phyloP scores from a whole-genome alignment of 2,329 filamentous ascomycete genomes.

The Colletotrichum nymphaeae region DNA sequence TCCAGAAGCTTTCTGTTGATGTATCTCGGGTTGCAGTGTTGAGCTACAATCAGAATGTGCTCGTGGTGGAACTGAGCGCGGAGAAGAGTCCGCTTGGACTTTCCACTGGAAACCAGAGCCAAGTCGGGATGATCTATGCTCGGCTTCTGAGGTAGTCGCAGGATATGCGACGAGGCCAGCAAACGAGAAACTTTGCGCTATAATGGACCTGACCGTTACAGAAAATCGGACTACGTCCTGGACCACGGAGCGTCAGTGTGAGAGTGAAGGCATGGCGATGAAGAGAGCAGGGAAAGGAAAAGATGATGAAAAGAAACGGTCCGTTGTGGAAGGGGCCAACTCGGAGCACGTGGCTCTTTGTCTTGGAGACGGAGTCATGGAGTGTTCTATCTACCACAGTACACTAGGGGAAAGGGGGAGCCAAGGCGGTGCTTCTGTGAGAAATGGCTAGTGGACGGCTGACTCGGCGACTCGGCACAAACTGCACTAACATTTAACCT shows the following conservation, averaged over 20 bases:
- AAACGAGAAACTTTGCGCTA: not conserved
- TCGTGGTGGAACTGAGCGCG: not conserved
- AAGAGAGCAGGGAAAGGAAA: not conserved
- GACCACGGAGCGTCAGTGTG: not conserved
- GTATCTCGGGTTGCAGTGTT: not conserved
- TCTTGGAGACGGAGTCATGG: not conserved
- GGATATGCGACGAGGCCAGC: not conserved
- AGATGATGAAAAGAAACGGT: not conserved
- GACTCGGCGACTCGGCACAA: not conserved
- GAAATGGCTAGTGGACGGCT: not conserved
- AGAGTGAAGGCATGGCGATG: not conserved
- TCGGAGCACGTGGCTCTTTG: not conserved
- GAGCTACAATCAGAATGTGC: not conserved
- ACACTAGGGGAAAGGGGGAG: no score
- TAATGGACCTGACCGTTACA: not conserved
- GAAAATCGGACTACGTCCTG: not conserved
- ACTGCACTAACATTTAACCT: constrained; percentile 25
- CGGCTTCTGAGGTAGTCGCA: not conserved
- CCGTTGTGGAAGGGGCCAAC: not conserved
- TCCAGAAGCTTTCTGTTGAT: constrained; percentile 10
- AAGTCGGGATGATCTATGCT: constrained; percentile 4
- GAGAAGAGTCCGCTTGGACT: constrained; percentile 8
- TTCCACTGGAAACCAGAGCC: not conserved
- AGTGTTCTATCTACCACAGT: no score
- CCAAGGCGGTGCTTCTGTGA: not conserved